These are phyloP conservation scores for Kodamaea sagamina DNA, from an alignment of 805 yeast genomes.

Conservation along the genomic window DNA sequence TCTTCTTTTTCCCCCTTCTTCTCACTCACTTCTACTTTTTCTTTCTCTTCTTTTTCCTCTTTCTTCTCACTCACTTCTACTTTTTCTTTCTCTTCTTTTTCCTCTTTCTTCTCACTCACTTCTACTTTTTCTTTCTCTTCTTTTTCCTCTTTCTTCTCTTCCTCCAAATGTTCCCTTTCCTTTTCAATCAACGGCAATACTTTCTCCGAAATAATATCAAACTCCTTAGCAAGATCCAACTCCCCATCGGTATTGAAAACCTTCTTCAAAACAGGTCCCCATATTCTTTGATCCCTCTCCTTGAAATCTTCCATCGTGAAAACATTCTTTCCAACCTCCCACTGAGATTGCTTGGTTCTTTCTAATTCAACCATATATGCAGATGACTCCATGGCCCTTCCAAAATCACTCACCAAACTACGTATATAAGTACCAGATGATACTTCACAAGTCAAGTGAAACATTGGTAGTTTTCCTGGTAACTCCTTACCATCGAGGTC, in stretches of 20 bases:
- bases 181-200: slow-evolving; percentile 12
- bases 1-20: slow-evolving; percentile 10
- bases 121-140: slow-evolving; percentile 4
- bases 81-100: slow-evolving; percentile 7
- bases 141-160: slow-evolving; percentile 9
- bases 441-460: slow-evolving; percentile 76
- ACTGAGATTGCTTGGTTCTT: slow-evolving; percentile 76
- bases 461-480: slow-evolving; percentile 59
- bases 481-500: slow-evolving; percentile 41
- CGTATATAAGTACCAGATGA: slow-evolving; percentile 96
- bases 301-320: slow-evolving; percentile 69
- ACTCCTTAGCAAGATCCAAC: slow-evolving; percentile 28
- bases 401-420: slow-evolving; percentile 85
- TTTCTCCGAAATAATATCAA: slow-evolving; percentile 14
- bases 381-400: slow-evolving; percentile 73
- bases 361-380: slow-evolving; percentile 86
- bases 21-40: too few species aligned
- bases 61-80: slow-evolving; percentile 8
- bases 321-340: slow-evolving; percentile 73
- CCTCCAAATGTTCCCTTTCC: slow-evolving; percentile 12
- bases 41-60: not conserved
- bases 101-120: slow-evolving; percentile 7
- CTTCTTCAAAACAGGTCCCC: slow-evolving; percentile 65
- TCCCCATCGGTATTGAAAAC: slow-evolving; percentile 47
- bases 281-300: slow-evolving; percentile 56